These are phyloP conservation scores for Globisporangium apiculatum DNA, from an alignment of 352 stramenopile species.

Conservation along the genomic window DNA sequence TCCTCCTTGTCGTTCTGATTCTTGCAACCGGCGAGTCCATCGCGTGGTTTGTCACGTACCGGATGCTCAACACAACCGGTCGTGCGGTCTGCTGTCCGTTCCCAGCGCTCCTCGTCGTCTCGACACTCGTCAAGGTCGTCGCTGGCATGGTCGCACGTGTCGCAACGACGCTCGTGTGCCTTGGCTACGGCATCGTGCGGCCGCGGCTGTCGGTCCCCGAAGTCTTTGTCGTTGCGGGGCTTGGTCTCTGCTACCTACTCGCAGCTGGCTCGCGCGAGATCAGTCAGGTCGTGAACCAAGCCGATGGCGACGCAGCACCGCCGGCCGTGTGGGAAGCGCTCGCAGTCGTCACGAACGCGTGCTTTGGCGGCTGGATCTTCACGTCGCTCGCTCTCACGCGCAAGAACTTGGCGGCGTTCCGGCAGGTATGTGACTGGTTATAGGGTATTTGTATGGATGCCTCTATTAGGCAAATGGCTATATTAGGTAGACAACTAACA, in stretches of 20 bases:
- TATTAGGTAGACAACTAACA: too few relatives aligned
- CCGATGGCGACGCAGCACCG: conserved; percentile 50
- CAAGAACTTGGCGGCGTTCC: conserved; percentile 73
- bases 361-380: conserved; percentile 86
- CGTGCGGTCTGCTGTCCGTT: conserved; percentile 76
- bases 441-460: background rate
- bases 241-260: conserved; percentile 78
- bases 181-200: conserved; percentile 78
- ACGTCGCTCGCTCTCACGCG: conserved; percentile 65
- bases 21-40: conserved; percentile 67
- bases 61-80: conserved; percentile 60
- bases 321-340: conserved; percentile 72
- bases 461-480: too few relatives aligned
- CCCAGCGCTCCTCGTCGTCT: conserved; percentile 54
- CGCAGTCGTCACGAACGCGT: conserved; percentile 70
- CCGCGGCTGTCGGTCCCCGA: conserved; percentile 67
- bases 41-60: conserved; percentile 77
- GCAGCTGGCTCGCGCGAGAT: conserved; percentile 72
- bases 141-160: conserved; percentile 71
- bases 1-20: conserved; percentile 71
- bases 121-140: conserved; percentile 65
- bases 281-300: conserved; percentile 73
- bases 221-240: conserved; percentile 61
- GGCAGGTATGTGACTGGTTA: conserved; percentile 33
- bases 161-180: conserved; percentile 64